Percentiles rank a stretch among this genome's conserved stretches.
Conservation (phyloP, 1,284 basidiomycete species). For the Ceratobasidium sp. region DNA sequence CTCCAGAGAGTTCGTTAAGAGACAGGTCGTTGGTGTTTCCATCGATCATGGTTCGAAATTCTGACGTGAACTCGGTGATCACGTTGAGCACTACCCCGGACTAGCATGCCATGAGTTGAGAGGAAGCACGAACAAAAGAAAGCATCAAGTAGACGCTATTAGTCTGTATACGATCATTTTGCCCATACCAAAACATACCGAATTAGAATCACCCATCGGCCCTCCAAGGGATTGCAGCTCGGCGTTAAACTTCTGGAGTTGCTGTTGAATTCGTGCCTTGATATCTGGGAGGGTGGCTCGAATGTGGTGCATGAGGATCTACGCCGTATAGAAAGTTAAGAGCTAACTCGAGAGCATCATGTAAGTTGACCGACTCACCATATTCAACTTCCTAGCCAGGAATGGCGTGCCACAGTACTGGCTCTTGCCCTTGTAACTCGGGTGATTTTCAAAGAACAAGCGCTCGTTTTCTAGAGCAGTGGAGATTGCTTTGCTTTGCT, state of each 20-base stretch:
- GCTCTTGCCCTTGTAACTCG: conserved; percentile 90
- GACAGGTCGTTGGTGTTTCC: conserved; percentile 95
- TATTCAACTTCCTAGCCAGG: conserved; percentile 95
- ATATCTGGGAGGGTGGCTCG: conserved; percentile 95
- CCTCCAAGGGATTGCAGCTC: conserved; percentile 90
- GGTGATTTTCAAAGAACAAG: conserved; percentile 91
- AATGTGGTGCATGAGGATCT: conserved; percentile 99
- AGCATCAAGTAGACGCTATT: neutral
- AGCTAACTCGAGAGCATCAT: conserved; percentile 3
- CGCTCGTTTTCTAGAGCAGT: conserved; percentile 88
- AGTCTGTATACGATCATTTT: neutral
- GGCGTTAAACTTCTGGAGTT: conserved; percentile 83
- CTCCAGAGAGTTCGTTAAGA: conserved; percentile 93
- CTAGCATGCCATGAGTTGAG: conserved; percentile 45
- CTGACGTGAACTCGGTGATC: conserved; percentile 96
- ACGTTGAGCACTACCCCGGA: conserved; percentile 88
- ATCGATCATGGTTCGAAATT: conserved; percentile 96
- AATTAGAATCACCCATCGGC: conserved; percentile 80
- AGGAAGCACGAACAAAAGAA: conserved; percentile 20
- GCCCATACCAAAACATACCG: conserved; percentile 54
- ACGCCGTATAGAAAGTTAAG: conserved; percentile 10
- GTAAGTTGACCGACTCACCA: conserved; percentile 60
- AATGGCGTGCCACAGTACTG: conserved; percentile 98
- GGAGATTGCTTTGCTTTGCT: conserved; percentile 81
- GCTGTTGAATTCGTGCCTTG: conserved; percentile 88